Conservation (phyloP, 495 filamentous ascomycete genomes). For the Hyaloscypha finlandica region DNA sequence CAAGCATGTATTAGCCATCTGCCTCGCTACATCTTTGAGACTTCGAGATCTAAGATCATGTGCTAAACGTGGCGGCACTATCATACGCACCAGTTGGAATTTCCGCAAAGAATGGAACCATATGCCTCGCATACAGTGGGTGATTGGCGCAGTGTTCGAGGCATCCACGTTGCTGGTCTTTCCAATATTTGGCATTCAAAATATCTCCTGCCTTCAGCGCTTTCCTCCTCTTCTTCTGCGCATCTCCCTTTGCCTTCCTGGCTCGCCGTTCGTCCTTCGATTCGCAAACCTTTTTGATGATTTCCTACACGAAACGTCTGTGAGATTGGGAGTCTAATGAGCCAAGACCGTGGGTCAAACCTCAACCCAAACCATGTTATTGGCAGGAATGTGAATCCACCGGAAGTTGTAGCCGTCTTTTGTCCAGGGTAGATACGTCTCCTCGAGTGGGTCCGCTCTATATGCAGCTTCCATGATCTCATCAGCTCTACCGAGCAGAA, state of each 20-base stretch:
- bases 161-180: conserved; percentile 3
- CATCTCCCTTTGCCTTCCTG: not conserved
- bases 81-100: not conserved
- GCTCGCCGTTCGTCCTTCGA: not conserved
- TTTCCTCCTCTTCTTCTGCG: not conserved
- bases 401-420: not conserved
- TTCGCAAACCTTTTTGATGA: not conserved
- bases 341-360: not conserved
- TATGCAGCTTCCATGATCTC: not conserved
- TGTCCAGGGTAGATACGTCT: not conserved
- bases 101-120: not conserved
- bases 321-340: not conserved
- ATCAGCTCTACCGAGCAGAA: not conserved
- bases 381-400: not conserved
- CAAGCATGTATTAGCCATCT: not conserved
- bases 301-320: not conserved
- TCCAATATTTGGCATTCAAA: not conserved
- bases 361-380: conserved; percentile 1
- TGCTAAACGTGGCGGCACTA: not conserved
- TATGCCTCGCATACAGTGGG: not conserved
- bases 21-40: not conserved
- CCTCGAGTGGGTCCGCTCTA: not conserved
- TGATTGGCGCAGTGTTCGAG: conserved; percentile 6
- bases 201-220: not conserved
- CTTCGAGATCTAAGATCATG: too few species aligned